Evolutionary conservation across 805 yeast genomes (phyloP).

Genomic region (Nematodospora valgi): DNA sequence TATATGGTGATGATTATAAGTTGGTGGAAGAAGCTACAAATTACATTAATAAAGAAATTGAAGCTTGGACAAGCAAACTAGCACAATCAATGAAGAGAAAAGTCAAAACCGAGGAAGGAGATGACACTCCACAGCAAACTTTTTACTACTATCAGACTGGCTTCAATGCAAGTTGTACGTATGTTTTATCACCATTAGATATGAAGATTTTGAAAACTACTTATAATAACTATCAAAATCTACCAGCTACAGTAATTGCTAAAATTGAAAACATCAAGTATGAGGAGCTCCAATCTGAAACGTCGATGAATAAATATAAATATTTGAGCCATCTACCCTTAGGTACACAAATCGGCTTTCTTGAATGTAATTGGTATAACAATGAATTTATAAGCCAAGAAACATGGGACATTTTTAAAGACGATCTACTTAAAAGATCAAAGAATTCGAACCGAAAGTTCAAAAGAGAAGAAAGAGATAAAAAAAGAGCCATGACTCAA

Average conservation of each 20-base stretch:
- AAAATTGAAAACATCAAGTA: constrained; percentile 67
- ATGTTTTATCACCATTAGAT: constrained; percentile 75
- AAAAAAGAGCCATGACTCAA: constrained; percentile 51
- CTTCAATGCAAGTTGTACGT: constrained; percentile 59
- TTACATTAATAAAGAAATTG: constrained; percentile 48
- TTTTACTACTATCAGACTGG: constrained; percentile 79
- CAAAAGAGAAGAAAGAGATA: constrained; percentile 59
- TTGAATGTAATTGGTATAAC: constrained; percentile 79
- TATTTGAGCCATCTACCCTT: constrained; percentile 78
- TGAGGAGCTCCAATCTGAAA: constrained; percentile 62
- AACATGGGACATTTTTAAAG: constrained; percentile 44
- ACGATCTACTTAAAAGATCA: constrained; percentile 57
- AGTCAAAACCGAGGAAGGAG: neutral
- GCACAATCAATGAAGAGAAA: neutral
- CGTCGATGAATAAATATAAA: constrained; percentile 58
- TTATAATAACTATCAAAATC: constrained; percentile 55
- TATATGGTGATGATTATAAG: constrained; percentile 47
- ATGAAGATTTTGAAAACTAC: constrained; percentile 64
- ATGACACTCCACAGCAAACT: constrained; percentile 25
- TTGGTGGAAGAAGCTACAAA: constrained; percentile 54
- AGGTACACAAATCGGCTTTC: constrained; percentile 78
- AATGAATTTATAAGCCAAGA: constrained; percentile 30
- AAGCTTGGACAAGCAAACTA: constrained; percentile 28
- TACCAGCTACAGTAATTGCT: constrained; percentile 65
- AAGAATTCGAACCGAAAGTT: constrained; percentile 46